Base-by-base conservation (phyloP, 169 alveolate species). In the Theileria parva region DNA sequence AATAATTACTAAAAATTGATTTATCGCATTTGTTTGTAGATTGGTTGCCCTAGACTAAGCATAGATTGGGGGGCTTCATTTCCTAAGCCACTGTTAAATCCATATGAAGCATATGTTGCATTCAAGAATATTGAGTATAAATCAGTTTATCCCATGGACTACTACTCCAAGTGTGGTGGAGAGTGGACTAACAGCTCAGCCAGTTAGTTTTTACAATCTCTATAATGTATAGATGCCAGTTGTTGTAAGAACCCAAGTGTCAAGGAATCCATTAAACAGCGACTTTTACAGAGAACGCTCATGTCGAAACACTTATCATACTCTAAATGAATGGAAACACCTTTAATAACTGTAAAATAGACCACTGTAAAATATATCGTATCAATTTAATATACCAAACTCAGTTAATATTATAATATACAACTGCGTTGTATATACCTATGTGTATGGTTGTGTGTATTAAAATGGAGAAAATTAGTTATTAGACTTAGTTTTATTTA, bases 21-120 rank as follows among this genome's bases (percentile, higher is more conserved):
- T 6, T 13, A 60, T 60, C 32, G 8, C 34, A 32, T 11, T 0
- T 13, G 2, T 7, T 13, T 93, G 73, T 91, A 98, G 93, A 92
- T 98, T 19, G 99, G 99, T 4, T 98, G 99, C 78, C 99, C 99
- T 12, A 92, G 99, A 61, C 92, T 98, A 44, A 95, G 99, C 12
- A 95, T 98, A 66, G 99, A 98, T 86, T 98, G 99, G 99, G 99
- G 99, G 0, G 94, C 92, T 50, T 88, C 92, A 66, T 97, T 95
- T 78, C 65, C 83, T 15, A 94, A 93, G 68, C 99, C 99, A 8
- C 86, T 97, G 63, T 91, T 98, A 79, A 96, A 97, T 72, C 97
- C 99, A 37, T 98, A 98, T 92, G 99, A 98, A 89, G 98, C 98
- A 8, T 96, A 92, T 84, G 99, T 97, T 19, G 97, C 98, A 23